phyloP scores from a whole-genome alignment of 1,284 basidiomycete species.

The Coniferiporia sulphurascens region DNA sequence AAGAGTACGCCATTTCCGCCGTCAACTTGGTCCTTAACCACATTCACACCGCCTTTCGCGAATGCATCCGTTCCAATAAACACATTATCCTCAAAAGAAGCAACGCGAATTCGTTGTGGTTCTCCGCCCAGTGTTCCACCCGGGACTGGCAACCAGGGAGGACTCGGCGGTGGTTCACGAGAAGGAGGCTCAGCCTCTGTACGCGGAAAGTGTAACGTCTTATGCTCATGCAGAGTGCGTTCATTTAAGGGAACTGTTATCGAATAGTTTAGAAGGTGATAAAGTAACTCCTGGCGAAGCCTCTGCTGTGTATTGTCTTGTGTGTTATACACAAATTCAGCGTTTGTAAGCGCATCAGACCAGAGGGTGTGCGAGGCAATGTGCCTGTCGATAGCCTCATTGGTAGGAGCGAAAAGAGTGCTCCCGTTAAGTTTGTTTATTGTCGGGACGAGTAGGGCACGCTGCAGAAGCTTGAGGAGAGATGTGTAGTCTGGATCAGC shows the following conservation, averaged over 20 bases:
- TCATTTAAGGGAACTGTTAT: constrained; percentile 45
- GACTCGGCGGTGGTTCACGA: constrained; percentile 61
- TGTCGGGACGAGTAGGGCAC: constrained; percentile 85
- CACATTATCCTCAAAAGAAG: constrained; percentile 43
- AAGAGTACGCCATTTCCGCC: constrained; percentile 77
- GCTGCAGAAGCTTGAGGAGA: constrained; percentile 79
- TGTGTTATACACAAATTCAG: constrained; percentile 19
- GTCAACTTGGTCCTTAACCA: constrained; percentile 50
- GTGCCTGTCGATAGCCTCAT: constrained; percentile 74
- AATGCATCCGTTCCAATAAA: constrained; percentile 70
- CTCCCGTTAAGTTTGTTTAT: constrained; percentile 79
- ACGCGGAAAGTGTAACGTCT: constrained; percentile 71
- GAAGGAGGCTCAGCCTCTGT: constrained; percentile 50
- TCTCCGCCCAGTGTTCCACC: constrained; percentile 78
- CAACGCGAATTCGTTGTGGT: constrained; percentile 76
- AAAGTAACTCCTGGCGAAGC: constrained; percentile 89
- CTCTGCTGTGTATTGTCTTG: constrained; percentile 82
- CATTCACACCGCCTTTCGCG: constrained; percentile 62
- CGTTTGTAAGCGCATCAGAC: constrained; percentile 27
- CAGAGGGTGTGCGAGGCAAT: constrained; percentile 34
- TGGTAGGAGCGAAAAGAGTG: constrained; percentile 94
- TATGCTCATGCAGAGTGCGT: constrained; percentile 37
- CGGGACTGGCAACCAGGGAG: constrained; percentile 83
- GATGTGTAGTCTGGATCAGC: constrained; percentile 76
- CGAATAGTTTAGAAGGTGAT: constrained; percentile 90